Evolutionary conservation across 306 rosid genomes (phyloP), one percentile per base, ranked within the genome.

Genomic region (Cercis canadensis): DNA sequence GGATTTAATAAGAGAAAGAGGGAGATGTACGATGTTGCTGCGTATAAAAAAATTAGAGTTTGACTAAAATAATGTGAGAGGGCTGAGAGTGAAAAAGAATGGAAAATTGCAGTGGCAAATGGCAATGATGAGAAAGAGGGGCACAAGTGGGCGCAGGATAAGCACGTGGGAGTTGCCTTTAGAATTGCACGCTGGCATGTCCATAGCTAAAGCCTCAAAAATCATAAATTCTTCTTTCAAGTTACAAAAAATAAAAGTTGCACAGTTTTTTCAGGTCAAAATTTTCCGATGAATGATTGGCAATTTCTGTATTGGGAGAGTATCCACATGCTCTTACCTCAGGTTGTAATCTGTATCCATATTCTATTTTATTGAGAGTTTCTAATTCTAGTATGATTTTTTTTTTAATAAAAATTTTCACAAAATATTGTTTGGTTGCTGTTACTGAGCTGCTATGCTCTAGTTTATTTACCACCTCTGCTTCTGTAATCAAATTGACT

Each of bases 111-210:
- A 19, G 70, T 67, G 84, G 84, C 84, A 87, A 19, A 68, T 67
- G 84, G 84, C 84, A 87, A 88, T 87, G 89, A 88, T 85, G 90
- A 85, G 93, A 62, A 69, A 57, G 55, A 52, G 73, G 80, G 83
- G 67, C 78, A 67, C 81, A 67, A 69, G 97, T 90, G 85, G 89
- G 92, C 83, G 82, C 90, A 79, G 85, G 92, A 81, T 74, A 81
- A 88, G 98, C 98, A 92, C 95, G 98, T 92, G 96, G 80, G 88
- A 78, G 75, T 62, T 75, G 67, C 86, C 87, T 85, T 87, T 84
- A 76, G 89, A 80, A 60, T 67, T 81, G 92, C 93, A 88, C 92
- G 92, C 96, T 87, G 90, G 83, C 88, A 70, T 71, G 66, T 76
- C 77, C 61, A 70, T 71, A 49, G 75, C 74, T 57, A 58, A 68